Base-by-base conservation (phyloP, 306 rosid genomes). In the Cucurbita moschata region DNA sequence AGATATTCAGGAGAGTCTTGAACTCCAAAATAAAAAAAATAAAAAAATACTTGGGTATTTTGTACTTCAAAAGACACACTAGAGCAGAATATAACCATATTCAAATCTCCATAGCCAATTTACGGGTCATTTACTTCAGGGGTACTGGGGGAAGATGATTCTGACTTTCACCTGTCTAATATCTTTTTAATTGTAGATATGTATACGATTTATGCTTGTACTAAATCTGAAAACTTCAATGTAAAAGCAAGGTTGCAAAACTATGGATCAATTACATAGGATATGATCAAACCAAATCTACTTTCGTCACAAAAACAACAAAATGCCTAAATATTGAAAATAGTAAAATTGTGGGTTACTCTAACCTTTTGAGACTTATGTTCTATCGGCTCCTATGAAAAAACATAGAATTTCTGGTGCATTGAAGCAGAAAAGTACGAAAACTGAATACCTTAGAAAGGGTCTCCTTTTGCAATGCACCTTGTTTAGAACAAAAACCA, bases 401-500 rank as follows among this genome's bases (percentile, higher is more conserved):
- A 42, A n/a, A 8, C 1, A 64, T 39, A 35, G 71, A 42, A 40
- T 51, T 40, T n/a, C 35, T 38, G 30, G 43, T 9, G 35, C 30
- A 9, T 42, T 64, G 50, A 64, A 64, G 51, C 19, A 64, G 61
- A 71, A 30, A 71, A 71, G 42, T 51, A 30, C 7, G 50, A 62
- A 35, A 47, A 30, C n/a, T 6, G 43, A 81, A 78, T 83, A 91
- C 99, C 99, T 89, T 94, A 85, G 82, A 80, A 72, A 82, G 83
- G 68, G 75, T 65, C 40, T 89, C 99, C 81, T 83, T 86, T 46
- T 79, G 86, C 76, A 82, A 63, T 68, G 87, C 73, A 76, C 86
- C 89, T 79, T 86, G 87, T 80, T 89, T 91, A 54, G 92, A 88
- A 85, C 97, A 94, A 82, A 91, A 94, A 52, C 97, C 97, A 85